Conservation (phyloP, 2,329 filamentous ascomycete species). For the Colletotrichum euphorbiae region DNA sequence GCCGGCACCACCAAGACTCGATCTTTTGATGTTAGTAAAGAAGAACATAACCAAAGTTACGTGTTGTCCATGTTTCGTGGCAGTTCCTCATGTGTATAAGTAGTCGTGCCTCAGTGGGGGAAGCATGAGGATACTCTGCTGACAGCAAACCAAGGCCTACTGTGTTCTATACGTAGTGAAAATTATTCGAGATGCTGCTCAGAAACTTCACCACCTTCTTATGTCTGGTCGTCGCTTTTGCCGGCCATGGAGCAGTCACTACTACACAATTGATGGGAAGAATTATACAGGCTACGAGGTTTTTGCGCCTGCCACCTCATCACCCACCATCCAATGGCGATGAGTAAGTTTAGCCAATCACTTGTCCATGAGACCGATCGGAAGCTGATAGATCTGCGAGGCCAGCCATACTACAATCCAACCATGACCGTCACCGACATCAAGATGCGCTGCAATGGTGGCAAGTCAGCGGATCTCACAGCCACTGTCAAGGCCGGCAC, state of each 20-base stretch:
- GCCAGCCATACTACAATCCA: slow-evolving; percentile 64
- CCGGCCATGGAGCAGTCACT: slow-evolving; percentile 55
- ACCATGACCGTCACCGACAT: slow-evolving; percentile 59
- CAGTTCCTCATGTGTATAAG: too few species aligned
- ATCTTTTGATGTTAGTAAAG: too few species aligned
- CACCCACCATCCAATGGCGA: slow-evolving; percentile 67
- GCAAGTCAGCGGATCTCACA: slow-evolving; percentile 57
- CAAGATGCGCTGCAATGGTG: slow-evolving; percentile 68
- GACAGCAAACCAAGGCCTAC: too few species aligned
- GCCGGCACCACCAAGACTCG: too few species aligned
- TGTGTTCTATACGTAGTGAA: too few species aligned
- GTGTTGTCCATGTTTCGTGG: too few species aligned
- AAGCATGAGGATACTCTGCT: too few species aligned
- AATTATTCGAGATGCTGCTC: neutral
- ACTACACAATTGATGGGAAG: slow-evolving; percentile 59
- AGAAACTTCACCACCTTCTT: neutral
- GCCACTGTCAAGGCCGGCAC: slow-evolving; percentile 60
- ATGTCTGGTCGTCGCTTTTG: slow-evolving; percentile 27
- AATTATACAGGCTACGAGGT: slow-evolving; percentile 60
- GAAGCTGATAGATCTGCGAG: neutral
- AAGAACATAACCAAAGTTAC: too few species aligned
- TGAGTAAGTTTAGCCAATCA: slow-evolving; percentile 46
- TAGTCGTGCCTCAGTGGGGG: too few species aligned
- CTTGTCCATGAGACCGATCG: neutral
- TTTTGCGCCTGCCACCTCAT: slow-evolving; percentile 60